Evolutionary conservation across 345 rosid genomes (phyloP).

Genomic region (Eucalyptus shirleyi): DNA sequence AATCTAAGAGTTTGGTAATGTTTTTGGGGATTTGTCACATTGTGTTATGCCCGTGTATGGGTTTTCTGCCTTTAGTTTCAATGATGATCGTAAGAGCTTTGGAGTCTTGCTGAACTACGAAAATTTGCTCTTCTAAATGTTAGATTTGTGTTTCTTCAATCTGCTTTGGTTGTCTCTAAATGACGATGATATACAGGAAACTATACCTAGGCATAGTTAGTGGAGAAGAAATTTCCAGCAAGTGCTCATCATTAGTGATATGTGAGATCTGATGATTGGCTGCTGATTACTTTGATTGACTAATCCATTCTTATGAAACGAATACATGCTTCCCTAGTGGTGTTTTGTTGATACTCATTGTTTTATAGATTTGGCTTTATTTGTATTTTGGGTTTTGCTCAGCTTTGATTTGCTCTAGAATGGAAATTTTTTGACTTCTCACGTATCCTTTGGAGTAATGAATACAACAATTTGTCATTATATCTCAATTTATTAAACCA

Average conservation of each 20-base stretch:
- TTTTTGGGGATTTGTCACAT: neutral
- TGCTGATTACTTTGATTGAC: neutral
- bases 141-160: neutral
- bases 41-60: no score
- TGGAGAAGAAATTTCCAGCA: neutral
- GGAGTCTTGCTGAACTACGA: neutral
- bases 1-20: neutral
- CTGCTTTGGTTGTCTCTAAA: neutral
- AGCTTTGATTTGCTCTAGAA: no score
- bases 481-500: neutral
- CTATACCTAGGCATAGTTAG: neutral
- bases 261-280: no score
- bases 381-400: no score
- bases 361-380: neutral
- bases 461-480: neutral
- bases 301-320: neutral
- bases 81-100: neutral
- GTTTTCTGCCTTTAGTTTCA: neutral
- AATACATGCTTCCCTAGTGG: neutral
- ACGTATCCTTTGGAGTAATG: neutral
- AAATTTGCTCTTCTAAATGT: neutral
- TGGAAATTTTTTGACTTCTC: neutral
- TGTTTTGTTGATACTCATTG: neutral
- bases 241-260: neutral
- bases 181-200: neutral